A percentile compares a stretch with the other conserved stretches of the same genome.
Evolutionary conservation across 352 stramenopile genomes (phyloP).

Genomic region (Thraustochytrium striatum): DNA sequence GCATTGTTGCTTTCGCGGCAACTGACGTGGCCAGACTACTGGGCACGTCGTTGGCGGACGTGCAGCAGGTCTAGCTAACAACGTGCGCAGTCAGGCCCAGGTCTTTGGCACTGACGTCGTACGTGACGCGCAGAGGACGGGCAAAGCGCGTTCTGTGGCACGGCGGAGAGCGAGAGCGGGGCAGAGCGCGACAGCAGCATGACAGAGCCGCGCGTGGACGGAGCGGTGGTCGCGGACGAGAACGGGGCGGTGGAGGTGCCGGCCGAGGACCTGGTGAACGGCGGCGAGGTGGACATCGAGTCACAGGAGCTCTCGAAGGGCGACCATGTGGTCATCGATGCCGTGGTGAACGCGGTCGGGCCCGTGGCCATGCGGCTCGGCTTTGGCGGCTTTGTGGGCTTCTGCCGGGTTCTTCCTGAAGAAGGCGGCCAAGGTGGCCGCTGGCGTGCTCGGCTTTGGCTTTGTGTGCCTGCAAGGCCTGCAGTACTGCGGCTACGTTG

Average conservation of each 20-base stretch:
- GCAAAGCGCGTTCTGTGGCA: no score
- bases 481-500: constrained; percentile 56
- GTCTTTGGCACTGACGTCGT: no score
- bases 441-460: constrained; percentile 53
- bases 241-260: background rate
- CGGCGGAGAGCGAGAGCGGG: no score
- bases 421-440: constrained; percentile 55
- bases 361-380: constrained; percentile 50
- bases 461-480: constrained; percentile 56
- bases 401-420: constrained; percentile 59
- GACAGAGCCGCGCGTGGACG: no score
- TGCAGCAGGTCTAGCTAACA: no score
- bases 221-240: background rate
- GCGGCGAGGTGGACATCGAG: background rate
- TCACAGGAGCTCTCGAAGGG: constrained; percentile 8
- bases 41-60: no score
- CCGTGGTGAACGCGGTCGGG: background rate
- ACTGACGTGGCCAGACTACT: no score
- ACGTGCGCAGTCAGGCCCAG: no score
- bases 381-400: constrained; percentile 54
- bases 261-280: background rate
- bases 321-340: constrained; percentile 15
- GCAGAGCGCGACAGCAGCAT: no score
- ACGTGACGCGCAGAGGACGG: no score
- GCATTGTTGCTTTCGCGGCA: no score